Conservation (phyloP, 2,329 filamentous ascomycete species). For the Colletotrichum cuscutae region DNA sequence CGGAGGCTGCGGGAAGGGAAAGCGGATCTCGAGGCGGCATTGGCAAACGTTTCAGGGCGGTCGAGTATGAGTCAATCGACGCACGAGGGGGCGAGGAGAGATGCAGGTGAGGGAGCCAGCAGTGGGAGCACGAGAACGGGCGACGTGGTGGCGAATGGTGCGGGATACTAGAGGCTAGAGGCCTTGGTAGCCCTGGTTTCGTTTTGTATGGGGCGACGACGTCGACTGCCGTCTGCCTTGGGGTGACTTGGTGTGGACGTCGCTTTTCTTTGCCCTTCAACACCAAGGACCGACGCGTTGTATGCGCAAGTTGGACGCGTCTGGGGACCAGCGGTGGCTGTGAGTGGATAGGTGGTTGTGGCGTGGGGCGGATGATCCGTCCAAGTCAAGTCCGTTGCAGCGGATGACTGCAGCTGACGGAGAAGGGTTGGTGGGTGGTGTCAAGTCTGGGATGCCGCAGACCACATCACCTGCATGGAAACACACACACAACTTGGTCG, state of each 20-base stretch:
- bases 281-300: conserved; percentile 35
- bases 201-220: not conserved
- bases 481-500: not conserved
- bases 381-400: conserved; percentile 8
- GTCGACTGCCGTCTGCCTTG: not conserved
- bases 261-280: conserved; percentile 16
- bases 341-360: conserved; percentile 10
- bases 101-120: conserved; percentile 32
- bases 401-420: conserved; percentile 4
- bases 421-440: not conserved
- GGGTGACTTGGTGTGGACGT: conserved; percentile 7
- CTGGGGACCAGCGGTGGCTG: conserved; percentile 10
- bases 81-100: conserved; percentile 11
- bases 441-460: conserved; percentile 1
- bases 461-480: conserved; percentile 34
- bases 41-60: conserved; percentile 27
- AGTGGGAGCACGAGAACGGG: not conserved
- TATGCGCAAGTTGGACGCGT: conserved; percentile 33
- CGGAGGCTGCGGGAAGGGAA: conserved; percentile 62
- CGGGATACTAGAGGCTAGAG: conserved; percentile 4
- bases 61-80: conserved; percentile 33
- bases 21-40: conserved; percentile 26
- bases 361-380: conserved; percentile 14
- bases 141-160: conserved; percentile 27
- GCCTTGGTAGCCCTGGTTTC: not conserved